These are phyloP conservation scores for Penicillium dipodomyicola DNA, from an alignment of 495 filamentous ascomycete genomes.

Conservation along the genomic window DNA sequence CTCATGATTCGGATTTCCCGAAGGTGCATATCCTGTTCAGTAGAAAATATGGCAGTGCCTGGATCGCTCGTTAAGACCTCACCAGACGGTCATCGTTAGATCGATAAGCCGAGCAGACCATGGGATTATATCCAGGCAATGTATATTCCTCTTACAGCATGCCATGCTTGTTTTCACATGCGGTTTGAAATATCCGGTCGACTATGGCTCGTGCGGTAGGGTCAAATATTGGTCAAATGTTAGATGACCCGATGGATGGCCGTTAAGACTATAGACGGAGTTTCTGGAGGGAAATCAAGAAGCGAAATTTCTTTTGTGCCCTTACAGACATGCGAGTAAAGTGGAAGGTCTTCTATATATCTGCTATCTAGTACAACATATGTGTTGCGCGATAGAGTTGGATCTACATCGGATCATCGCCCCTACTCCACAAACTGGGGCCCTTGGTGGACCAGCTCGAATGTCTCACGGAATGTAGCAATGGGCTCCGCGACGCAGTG, in stretches of 20 bases:
- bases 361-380: neutral
- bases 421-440: slow-evolving; percentile 6
- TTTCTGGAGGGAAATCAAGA: neutral
- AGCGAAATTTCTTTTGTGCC: neutral
- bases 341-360: neutral
- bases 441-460: slow-evolving; percentile 5
- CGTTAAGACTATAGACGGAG: neutral
- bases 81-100: neutral
- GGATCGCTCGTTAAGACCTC: neutral
- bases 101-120: neutral
- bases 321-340: neutral
- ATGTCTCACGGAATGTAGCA: neutral
- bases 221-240: neutral
- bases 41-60: neutral
- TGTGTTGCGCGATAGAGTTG: slow-evolving; percentile 3
- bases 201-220: neutral
- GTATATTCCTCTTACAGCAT: neutral
- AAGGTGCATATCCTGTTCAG: neutral
- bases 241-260: neutral
- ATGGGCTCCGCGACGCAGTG: neutral
- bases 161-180: neutral
- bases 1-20: slow-evolving; percentile 17
- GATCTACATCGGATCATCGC: slow-evolving; percentile 13
- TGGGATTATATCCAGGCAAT: neutral
- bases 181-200: neutral